Percentiles rank a stretch among this genome's conserved stretches.
These are phyloP conservation scores for Buxus sempervirens DNA, from an alignment of 164 flowering plant genomes.

Conservation along the genomic window DNA sequence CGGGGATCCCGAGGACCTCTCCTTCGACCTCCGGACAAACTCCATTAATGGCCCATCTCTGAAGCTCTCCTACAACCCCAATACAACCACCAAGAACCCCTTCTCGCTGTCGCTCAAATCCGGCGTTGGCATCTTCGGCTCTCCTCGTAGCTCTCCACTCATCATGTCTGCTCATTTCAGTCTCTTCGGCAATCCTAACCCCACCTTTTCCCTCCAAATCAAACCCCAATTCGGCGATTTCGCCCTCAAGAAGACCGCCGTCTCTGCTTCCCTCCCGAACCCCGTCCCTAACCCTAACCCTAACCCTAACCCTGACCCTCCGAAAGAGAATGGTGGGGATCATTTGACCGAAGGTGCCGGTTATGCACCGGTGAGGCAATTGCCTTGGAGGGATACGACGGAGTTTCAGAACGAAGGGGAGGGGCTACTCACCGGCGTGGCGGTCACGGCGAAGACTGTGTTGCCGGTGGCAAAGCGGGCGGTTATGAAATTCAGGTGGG, in stretches of 20 bases:
- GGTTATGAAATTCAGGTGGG: slow-evolving; percentile 57
- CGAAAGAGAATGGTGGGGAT: slow-evolving; percentile 20
- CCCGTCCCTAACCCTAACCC: slow-evolving; percentile 17
- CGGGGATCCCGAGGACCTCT: slow-evolving; percentile 45
- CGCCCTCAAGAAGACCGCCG: slow-evolving; percentile 39
- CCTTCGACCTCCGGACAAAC: slow-evolving; percentile 53
- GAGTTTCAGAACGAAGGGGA: slow-evolving; percentile 21
- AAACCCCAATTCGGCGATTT: slow-evolving; percentile 55
- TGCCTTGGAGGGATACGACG: slow-evolving; percentile 23
- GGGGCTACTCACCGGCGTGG: slow-evolving; percentile 45
- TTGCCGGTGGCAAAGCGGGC: slow-evolving; percentile 50
- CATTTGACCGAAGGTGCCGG: slow-evolving; percentile 17
- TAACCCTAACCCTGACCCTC: slow-evolving; percentile 9
- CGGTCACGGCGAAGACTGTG: slow-evolving; percentile 46
- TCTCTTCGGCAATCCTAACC: slow-evolving; percentile 35
- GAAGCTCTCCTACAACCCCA: slow-evolving; percentile 49
- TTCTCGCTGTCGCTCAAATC: slow-evolving; percentile 62
- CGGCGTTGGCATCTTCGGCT: slow-evolving; percentile 59
- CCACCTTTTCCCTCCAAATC: slow-evolving; percentile 39
- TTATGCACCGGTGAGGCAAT: slow-evolving; percentile 23
- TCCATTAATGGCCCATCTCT: slow-evolving; percentile 55
- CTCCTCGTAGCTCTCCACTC: slow-evolving; percentile 63
- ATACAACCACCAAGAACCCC: slow-evolving; percentile 18
- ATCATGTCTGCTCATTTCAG: slow-evolving; percentile 52
- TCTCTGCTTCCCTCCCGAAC: slow-evolving; percentile 23